Percentiles rank a stretch among this genome's conserved stretches.
These are phyloP conservation scores for Elsinoe australis DNA, from an alignment of 2,329 filamentous ascomycete genomes.

Conservation along the genomic window DNA sequence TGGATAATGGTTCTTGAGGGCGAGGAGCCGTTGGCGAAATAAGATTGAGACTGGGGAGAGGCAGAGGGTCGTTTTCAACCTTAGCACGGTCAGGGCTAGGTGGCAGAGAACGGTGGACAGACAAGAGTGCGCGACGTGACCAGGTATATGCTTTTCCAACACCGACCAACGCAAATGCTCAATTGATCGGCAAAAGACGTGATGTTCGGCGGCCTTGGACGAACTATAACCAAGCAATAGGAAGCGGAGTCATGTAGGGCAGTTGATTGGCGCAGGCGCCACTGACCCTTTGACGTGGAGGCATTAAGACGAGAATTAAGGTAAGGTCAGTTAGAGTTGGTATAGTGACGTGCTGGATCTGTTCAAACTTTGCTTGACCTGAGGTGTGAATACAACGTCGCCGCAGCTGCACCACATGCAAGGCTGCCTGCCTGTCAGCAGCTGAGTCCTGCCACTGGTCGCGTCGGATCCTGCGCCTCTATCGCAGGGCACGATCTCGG, in stretches of 20 bases:
- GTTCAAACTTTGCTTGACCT: no score
- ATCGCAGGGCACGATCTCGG: neutral
- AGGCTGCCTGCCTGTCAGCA: no score
- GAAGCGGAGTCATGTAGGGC: conserved; percentile 7
- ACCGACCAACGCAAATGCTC: neutral
- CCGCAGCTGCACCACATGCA: no score
- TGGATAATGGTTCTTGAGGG: neutral
- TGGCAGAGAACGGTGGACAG: neutral
- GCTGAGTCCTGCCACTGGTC: no score
- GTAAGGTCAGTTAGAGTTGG: neutral
- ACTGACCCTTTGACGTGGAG: neutral
- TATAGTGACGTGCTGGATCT: conserved; percentile 5
- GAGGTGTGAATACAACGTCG: no score
- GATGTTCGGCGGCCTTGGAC: conserved; percentile 1
- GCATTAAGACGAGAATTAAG: neutral
- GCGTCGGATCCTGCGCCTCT: neutral
- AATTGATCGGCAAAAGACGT: no score
- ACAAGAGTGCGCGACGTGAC: neutral
- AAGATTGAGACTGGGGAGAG: neutral
- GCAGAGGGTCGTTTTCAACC: neutral
- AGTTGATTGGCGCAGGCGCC: conserved; percentile 9
- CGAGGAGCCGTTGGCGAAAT: neutral
- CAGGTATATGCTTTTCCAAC: neutral
- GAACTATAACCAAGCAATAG: neutral
- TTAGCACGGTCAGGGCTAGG: neutral